Conservation (phyloP, 2,329 filamentous ascomycete species). For the Alternaria metachromatica region DNA sequence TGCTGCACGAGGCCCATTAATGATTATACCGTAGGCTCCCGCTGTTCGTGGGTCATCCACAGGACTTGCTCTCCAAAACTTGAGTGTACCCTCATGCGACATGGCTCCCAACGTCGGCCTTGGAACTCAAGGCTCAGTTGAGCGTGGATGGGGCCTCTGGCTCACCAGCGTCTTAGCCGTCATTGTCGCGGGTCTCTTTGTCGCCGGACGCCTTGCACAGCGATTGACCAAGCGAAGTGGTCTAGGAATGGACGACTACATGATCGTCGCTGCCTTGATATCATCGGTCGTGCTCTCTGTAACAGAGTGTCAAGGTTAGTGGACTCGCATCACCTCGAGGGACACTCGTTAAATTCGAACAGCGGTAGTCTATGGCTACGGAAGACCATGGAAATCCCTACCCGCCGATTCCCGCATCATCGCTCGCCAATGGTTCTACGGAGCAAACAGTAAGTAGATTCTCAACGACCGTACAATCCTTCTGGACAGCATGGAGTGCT, state of each 20-base stretch:
- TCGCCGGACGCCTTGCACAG: conserved; percentile 24
- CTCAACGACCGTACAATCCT: background rate
- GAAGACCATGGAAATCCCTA: conserved; percentile 23
- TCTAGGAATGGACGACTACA: conserved; percentile 30
- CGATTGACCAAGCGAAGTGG: conserved; percentile 23
- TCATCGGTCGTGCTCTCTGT: conserved; percentile 27
- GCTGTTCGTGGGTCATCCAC: background rate
- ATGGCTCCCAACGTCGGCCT: conserved; percentile 33
- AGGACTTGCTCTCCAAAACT: background rate
- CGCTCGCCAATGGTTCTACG: conserved; percentile 39
- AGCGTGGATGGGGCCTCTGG: conserved; percentile 32
- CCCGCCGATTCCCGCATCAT: conserved; percentile 18
- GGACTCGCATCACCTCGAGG: background rate
- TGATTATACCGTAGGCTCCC: conserved; percentile 3
- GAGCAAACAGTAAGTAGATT: conserved; percentile 28
- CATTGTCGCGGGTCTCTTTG: conserved; percentile 23
- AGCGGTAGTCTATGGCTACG: conserved; percentile 34
- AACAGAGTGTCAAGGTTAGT: conserved; percentile 33
- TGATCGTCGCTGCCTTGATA: conserved; percentile 29
- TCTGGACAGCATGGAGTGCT: background rate
- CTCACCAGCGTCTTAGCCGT: conserved; percentile 31
- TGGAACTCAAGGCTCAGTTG: conserved; percentile 26
- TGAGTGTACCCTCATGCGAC: conserved; percentile 1
- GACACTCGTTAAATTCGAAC: background rate
- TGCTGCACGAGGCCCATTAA: background rate